Conservation (phyloP, 2,329 filamentous ascomycete genomes). For the Ascochyta clinopodiicola region DNA sequence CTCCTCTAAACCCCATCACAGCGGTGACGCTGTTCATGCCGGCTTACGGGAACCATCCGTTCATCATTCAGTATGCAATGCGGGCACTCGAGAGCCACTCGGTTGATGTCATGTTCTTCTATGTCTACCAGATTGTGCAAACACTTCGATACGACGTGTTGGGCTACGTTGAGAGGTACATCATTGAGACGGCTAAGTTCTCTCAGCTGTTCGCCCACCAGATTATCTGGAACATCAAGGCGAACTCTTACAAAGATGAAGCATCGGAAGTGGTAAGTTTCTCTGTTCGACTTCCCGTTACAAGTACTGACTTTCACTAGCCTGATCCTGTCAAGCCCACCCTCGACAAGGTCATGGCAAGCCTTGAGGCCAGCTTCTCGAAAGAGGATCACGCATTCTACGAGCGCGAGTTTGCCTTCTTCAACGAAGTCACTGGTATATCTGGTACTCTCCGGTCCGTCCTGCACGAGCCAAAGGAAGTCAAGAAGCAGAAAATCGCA, state of each 20-base stretch:
- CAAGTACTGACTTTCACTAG: constrained; percentile 47
- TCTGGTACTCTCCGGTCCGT: constrained; percentile 94
- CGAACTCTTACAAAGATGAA: constrained; percentile 97
- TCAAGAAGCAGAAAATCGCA: constrained; percentile 99
- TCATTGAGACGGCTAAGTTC: constrained; percentile 94
- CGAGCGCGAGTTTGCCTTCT: constrained; percentile 96
- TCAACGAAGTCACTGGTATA: constrained; percentile 92
- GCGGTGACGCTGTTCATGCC: constrained; percentile 94
- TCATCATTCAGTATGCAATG: constrained; percentile 96
- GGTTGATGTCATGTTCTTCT: constrained; percentile 98
- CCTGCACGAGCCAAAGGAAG: constrained; percentile 89
- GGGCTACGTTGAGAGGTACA: constrained; percentile 95
- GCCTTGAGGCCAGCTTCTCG: constrained; percentile 83
- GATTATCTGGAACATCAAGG: constrained; percentile 99
- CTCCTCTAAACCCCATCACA: constrained; percentile 88
- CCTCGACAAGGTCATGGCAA: constrained; percentile 85
- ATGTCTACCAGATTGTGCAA: constrained; percentile 97
- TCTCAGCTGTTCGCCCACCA: constrained; percentile 99
- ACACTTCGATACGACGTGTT: constrained; percentile 89
- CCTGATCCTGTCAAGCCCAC: constrained; percentile 93
- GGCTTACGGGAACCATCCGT: constrained; percentile 87
- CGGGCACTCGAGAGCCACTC: constrained; percentile 90
- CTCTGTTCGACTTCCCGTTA: background rate
- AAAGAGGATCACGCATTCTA: constrained; percentile 82
- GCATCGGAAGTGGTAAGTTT: constrained; percentile 77